Conservation (phyloP, 2,329 filamentous ascomycete genomes). For the Fusarium pseudoanthophilum region DNA sequence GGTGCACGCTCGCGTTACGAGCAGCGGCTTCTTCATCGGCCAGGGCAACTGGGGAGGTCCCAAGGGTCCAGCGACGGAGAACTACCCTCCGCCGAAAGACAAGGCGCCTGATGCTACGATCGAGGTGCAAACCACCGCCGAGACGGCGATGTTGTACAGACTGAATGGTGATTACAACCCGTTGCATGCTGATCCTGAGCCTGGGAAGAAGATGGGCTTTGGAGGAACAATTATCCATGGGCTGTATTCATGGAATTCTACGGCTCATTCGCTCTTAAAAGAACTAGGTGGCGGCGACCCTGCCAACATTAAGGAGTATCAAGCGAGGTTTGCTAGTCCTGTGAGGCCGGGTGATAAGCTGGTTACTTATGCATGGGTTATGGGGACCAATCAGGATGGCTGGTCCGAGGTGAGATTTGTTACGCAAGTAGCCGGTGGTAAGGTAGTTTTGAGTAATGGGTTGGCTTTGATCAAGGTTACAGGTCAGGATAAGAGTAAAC, state of each 20-base stretch:
- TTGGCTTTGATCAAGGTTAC: constrained; percentile 6
- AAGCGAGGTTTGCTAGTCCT: constrained; percentile 57
- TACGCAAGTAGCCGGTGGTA: constrained; percentile 1
- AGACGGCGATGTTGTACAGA: constrained; percentile 55
- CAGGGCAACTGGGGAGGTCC: constrained; percentile 59
- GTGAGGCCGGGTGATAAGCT: constrained; percentile 59
- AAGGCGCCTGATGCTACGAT: constrained; percentile 53
- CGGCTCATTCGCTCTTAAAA: constrained; percentile 55
- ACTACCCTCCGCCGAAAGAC: constrained; percentile 45
- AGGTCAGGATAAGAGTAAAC: not conserved
- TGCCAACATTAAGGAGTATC: constrained; percentile 53
- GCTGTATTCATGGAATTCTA: constrained; percentile 60
- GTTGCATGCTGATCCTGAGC: constrained; percentile 56
- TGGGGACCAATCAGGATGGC: constrained; percentile 22
- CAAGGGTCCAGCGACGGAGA: constrained; percentile 50
- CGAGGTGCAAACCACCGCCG: constrained; percentile 51
- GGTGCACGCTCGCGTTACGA: constrained; percentile 53
- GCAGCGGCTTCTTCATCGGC: constrained; percentile 56
- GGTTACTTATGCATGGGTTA: constrained; percentile 56
- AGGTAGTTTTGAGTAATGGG: constrained; percentile 14
- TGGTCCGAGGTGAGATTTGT: constrained; percentile 12
- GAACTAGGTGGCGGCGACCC: constrained; percentile 55
- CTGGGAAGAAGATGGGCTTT: constrained; percentile 56
- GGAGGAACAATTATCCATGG: constrained; percentile 59
- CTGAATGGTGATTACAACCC: constrained; percentile 62